These are phyloP conservation scores for Talaromyces sp. DNA, from an alignment of 2,329 filamentous ascomycete species.

Conservation along the genomic window DNA sequence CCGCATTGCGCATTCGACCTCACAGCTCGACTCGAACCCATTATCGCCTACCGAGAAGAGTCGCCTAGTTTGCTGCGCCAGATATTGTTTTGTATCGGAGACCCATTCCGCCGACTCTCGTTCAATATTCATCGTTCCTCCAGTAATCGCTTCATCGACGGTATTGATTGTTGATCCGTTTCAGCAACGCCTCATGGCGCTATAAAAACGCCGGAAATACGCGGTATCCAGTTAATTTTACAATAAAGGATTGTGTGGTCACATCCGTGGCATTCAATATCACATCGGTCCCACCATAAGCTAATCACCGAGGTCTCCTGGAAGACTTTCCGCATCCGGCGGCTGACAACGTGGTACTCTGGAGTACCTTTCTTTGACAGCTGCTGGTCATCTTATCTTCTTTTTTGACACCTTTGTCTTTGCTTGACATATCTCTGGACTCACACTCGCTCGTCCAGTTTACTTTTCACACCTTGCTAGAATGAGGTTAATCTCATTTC, in stretches of 20 bases:
- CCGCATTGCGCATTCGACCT: constrained; percentile 10
- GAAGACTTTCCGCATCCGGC: constrained; percentile 39
- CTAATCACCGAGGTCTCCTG: constrained; percentile 11
- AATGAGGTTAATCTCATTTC: constrained; percentile 39
- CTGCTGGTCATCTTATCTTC: constrained; percentile 13
- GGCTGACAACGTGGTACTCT: constrained; percentile 37
- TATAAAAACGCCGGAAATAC: background rate
- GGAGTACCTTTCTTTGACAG: constrained; percentile 29
- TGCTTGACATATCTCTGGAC: constrained; percentile 8
- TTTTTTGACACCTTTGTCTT: constrained; percentile 16
- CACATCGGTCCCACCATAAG: constrained; percentile 1
- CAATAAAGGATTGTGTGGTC: constrained; percentile 3
- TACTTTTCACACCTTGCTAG: constrained; percentile 17
- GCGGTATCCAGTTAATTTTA: background rate
- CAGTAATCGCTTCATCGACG: background rate
- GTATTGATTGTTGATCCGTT: background rate
- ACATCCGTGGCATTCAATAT: constrained; percentile 3
- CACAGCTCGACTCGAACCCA: constrained; percentile 9
- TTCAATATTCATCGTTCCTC: constrained; percentile 5
- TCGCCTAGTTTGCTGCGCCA: background rate
- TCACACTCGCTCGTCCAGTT: constrained; percentile 3
- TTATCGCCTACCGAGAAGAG: background rate
- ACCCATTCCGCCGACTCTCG: constrained; percentile 16
- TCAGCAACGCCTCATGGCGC: background rate
- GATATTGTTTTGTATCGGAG: background rate